Evolutionary conservation across 2,329 filamentous ascomycete species (phyloP).

Genomic region (Davidsoniella eucalypti): DNA sequence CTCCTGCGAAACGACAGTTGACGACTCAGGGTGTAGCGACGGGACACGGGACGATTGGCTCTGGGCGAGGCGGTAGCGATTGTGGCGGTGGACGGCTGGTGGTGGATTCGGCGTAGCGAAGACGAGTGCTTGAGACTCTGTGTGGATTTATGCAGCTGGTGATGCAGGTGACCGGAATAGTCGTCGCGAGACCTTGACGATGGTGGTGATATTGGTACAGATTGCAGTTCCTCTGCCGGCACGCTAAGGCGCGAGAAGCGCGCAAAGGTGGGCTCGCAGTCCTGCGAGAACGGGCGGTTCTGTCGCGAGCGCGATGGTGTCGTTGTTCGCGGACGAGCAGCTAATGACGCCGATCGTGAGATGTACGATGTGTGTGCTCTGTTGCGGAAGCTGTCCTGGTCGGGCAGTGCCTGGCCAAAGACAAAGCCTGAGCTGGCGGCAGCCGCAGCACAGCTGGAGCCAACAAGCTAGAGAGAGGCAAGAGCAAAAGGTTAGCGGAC

Average conservation of each 20-base stretch:
- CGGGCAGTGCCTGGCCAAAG: conserved; percentile 34
- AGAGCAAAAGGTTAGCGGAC: neutral
- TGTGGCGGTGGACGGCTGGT: conserved; percentile 14
- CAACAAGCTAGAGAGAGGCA: conserved; percentile 33
- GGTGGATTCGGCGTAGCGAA: conserved; percentile 10
- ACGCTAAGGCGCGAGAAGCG: conserved; percentile 8
- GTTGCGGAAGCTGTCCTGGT: conserved; percentile 17
- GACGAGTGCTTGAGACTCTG: conserved; percentile 10
- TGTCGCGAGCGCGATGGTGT: conserved; percentile 3
- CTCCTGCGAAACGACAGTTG: conserved; percentile 11
- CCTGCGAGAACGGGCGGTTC: conserved; percentile 10
- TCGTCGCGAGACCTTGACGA: too few species aligned
- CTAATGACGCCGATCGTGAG: conserved; percentile 2
- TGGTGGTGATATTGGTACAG: neutral
- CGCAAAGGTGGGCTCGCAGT: conserved; percentile 6
- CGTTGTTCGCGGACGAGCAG: conserved; percentile 2
- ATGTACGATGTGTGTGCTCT: conserved; percentile 15
- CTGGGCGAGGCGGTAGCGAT: conserved; percentile 10
- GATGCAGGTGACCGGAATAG: neutral
- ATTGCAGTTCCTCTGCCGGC: neutral
- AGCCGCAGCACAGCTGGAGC: conserved; percentile 44
- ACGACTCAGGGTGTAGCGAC: conserved; percentile 12
- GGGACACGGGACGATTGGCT: conserved; percentile 16
- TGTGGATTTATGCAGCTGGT: conserved; percentile 3
- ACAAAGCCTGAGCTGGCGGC: conserved; percentile 42